Base-by-base conservation (phyloP, 2,329 filamentous ascomycete species). In the Paracorniculantispora psalliotae region DNA sequence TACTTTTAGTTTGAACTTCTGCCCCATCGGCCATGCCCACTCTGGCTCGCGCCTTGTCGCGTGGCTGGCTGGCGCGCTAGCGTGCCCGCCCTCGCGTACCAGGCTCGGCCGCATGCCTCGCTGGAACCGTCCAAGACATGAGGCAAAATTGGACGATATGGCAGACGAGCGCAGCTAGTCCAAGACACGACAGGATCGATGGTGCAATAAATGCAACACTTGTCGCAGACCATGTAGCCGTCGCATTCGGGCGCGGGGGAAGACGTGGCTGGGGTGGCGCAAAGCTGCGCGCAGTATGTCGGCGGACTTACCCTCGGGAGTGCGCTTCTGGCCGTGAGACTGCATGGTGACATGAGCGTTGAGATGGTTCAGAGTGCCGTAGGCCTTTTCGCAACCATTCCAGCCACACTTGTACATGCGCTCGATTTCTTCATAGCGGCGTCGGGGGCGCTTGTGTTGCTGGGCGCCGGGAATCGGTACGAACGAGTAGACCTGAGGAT, bases 321-420 rank as follows among this genome's bases (percentile, higher is more conserved):
- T 97, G 65, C 94, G 86, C 78, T 99, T 99, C 65, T 86, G 81
- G 12, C 94, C 94, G 68, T 99, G 94, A 62, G 91, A 94, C 74
- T 99, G 94, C 94, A 97, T 97, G 15, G 94, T 97, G 51, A 99
- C 94, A 70, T 99, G 94, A 41, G 94, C 94, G 71, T 99, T 99
- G 66, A 99, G 74, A 72, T 99, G 94, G 74, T 99, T 99, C 62
- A 99, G 77, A 50, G 94, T 99, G 61, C 94, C 94, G 67, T 99
- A 99, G 2, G 94, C 94, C 77, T 99, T 99, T 75, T 99, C 94
- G 71, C 94, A 99, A 9, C 92, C 92, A 65, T 97, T 93, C 91
- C 92, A 97, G 26, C 93, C 94, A 71, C 94, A 99, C 76, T 97
- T 97, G 81, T 99, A 97, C 94, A 99, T 97, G 71, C 94, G 88